Conservation (phyloP, 169 alveolate species). For the Theileria sp. region DNA sequence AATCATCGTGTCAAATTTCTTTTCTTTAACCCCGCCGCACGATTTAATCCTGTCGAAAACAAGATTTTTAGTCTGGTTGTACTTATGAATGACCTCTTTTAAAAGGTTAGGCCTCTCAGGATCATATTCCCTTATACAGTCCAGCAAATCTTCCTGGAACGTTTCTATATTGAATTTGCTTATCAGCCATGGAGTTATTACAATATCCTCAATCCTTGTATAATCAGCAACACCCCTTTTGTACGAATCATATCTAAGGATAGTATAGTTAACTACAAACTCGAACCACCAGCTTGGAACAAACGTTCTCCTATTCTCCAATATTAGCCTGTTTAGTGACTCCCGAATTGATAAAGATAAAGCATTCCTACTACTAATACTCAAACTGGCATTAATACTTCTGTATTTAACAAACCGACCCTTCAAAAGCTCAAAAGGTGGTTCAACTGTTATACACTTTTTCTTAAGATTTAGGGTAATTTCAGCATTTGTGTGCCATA, state of each 20-base stretch:
- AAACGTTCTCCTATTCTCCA: conserved; percentile 29
- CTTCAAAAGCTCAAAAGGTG: conserved; percentile 12
- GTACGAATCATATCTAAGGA: conserved; percentile 6
- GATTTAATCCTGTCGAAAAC: background rate
- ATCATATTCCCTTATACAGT: background rate
- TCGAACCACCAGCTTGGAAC: conserved; percentile 58
- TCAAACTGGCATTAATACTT: conserved; percentile 6
- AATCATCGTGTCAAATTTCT: background rate
- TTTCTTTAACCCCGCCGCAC: background rate
- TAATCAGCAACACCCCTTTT: background rate
- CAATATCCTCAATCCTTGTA: background rate
- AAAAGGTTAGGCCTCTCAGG: conserved; percentile 4
- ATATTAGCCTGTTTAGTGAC: conserved; percentile 38
- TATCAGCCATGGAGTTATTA: conserved; percentile 36
- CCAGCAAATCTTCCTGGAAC: background rate
- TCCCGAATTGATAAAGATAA: conserved; percentile 41
- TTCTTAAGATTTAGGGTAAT: conserved; percentile 33
- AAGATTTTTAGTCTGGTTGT: background rate
- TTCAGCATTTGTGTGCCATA: conserved; percentile 51
- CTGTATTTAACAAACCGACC: background rate
- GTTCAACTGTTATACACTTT: conserved; percentile 34
- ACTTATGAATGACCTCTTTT: background rate
- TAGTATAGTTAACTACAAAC: conserved; percentile 15
- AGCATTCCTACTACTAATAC: conserved; percentile 31
- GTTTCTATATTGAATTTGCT: conserved; percentile 14